Conservation (phyloP, 805 yeast species). For the Wickerhamomyces alni region DNA sequence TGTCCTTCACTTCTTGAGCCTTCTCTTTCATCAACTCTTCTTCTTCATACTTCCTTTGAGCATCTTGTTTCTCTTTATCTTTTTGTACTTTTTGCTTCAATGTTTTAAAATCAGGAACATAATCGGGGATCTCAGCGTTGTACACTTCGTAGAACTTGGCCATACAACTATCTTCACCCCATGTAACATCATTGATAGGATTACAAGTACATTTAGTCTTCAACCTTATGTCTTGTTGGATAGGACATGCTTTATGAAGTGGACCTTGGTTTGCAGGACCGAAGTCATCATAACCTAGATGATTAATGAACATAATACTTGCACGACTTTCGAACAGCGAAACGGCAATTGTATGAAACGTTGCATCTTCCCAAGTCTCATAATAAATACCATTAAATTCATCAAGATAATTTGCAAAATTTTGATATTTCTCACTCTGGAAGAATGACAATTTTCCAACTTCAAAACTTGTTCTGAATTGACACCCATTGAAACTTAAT, state of each 20-base stretch:
- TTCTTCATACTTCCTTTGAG: constrained; percentile 9
- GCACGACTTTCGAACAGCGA: constrained; percentile 60
- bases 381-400: constrained; percentile 77
- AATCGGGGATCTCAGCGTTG: constrained; percentile 10
- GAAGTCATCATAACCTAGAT: constrained; percentile 69
- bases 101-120: constrained; percentile 3
- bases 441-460: constrained; percentile 71
- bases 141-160: constrained; percentile 43
- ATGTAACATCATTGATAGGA: constrained; percentile 65
- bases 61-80: constrained; percentile 1
- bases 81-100: constrained; percentile 1
- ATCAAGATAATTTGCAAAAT: constrained; percentile 65
- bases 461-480: constrained; percentile 86
- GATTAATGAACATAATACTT: constrained; percentile 68
- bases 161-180: constrained; percentile 55
- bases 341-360: constrained; percentile 79
- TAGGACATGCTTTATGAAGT: constrained; percentile 56
- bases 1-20: constrained; percentile 7
- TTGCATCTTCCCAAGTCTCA: constrained; percentile 92
- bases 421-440: constrained; percentile 61
- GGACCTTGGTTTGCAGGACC: constrained; percentile 38
- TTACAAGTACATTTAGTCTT: constrained; percentile 68
- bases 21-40: constrained; percentile 8
- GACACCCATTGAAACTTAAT: constrained; percentile 73
- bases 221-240: constrained; percentile 49